Evolutionary conservation across 441 rosid species (phyloP).

Genomic region (Pelargonium citronellum): DNA sequence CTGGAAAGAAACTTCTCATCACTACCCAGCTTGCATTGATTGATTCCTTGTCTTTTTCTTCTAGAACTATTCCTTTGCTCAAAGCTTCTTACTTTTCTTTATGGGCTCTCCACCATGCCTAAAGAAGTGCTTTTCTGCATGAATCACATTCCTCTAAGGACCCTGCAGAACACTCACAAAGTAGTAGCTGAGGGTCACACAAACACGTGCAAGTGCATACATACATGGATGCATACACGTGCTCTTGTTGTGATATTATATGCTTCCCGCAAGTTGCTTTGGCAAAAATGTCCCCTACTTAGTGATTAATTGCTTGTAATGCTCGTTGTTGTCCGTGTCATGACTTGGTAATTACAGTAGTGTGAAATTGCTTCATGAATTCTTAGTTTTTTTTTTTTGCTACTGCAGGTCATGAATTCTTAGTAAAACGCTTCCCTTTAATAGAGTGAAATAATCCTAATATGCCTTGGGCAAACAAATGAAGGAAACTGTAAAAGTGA

Average conservation of each 20-base stretch:
- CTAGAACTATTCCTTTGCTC: conserved; percentile 29
- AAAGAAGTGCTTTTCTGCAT: conserved; percentile 24
- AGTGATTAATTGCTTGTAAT: background rate
- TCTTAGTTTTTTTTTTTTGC: no score
- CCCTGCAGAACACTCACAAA: conserved; percentile 41
- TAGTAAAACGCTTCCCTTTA: background rate
- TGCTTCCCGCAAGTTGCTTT: conserved; percentile 5
- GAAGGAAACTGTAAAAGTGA: background rate
- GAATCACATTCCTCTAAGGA: conserved; percentile 41
- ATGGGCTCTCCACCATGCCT: conserved; percentile 45
- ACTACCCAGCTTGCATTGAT: conserved; percentile 10
- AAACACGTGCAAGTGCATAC: conserved; percentile 22
- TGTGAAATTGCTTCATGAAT: background rate
- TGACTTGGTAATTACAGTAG: background rate
- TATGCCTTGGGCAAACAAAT: background rate
- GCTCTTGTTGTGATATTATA: conserved; percentile 7
- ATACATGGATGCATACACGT: conserved; percentile 17
- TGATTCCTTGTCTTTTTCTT: conserved; percentile 23
- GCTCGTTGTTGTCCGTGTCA: background rate
- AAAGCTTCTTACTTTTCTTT: conserved; percentile 28
- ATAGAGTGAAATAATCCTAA: background rate
- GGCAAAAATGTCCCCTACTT: background rate
- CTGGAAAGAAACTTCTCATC: conserved; percentile 18
- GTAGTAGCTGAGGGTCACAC: conserved; percentile 13
- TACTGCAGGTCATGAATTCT: no score